Conservation (phyloP, 148 eudicot genomes). For the Agrostemma githago region DNA sequence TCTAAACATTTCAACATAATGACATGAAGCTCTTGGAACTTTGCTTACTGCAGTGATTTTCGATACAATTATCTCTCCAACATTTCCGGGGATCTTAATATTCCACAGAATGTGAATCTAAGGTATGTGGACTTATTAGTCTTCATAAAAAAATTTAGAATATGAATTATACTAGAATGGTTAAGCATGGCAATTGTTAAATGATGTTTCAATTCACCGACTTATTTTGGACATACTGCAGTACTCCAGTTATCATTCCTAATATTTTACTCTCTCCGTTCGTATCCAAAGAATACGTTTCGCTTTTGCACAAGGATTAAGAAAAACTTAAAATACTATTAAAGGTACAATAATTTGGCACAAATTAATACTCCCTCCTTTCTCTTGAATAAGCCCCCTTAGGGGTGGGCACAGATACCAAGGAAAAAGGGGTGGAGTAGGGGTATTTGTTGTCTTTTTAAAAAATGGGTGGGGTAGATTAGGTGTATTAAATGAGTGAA, state of each 20-base stretch:
- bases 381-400: too few relatives aligned
- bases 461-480: too few relatives aligned
- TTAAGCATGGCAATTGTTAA: neutral
- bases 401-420: too few relatives aligned
- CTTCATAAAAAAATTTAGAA: neutral
- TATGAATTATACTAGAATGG: neutral
- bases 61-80: slow-evolving; percentile 53
- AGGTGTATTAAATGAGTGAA: too few relatives aligned
- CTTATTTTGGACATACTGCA: neutral
- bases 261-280: too few relatives aligned
- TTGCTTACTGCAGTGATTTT: slow-evolving; percentile 61
- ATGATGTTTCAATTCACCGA: neutral
- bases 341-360: too few relatives aligned
- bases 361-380: too few relatives aligned
- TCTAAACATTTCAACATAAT: slow-evolving; percentile 7
- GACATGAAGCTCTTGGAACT: slow-evolving; percentile 11
- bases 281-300: too few relatives aligned
- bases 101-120: slow-evolving; percentile 59
- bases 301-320: too few relatives aligned
- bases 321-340: too few relatives aligned
- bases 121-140: slow-evolving; percentile 40
- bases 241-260: neutral
- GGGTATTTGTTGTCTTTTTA: too few relatives aligned
- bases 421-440: too few relatives aligned
- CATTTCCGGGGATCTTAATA: slow-evolving; percentile 47